Evolutionary conservation across 768 basidiomycete genomes (phyloP).

Genomic region (Leccinum barrowsii): DNA sequence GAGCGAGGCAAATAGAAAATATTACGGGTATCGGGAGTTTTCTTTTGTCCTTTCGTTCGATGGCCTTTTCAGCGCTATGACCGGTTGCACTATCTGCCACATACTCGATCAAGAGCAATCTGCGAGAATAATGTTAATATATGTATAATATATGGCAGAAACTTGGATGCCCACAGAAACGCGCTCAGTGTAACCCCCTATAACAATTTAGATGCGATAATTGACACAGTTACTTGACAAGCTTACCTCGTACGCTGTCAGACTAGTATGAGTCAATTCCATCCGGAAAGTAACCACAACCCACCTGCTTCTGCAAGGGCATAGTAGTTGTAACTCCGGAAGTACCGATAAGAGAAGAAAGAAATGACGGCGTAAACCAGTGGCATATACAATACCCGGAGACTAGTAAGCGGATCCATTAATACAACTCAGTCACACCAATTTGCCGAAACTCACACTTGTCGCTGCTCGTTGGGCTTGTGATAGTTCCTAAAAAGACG

Average conservation of each 20-base stretch:
- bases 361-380: constrained; percentile 78
- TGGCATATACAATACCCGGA: constrained; percentile 85
- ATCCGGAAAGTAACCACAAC: constrained; percentile 18
- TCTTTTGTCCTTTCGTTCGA: constrained; percentile 77
- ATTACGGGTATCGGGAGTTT: constrained; percentile 66
- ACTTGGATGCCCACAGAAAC: constrained; percentile 55
- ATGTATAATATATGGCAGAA: neutral
- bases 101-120: constrained; percentile 79
- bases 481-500: constrained; percentile 58
- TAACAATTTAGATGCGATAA: constrained; percentile 16
- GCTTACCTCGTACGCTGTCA: constrained; percentile 64
- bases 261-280: constrained; percentile 23
- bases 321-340: constrained; percentile 71
- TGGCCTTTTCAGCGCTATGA: constrained; percentile 61
- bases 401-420: constrained; percentile 33
- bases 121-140: constrained; percentile 25
- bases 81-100: constrained; percentile 68
- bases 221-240: neutral
- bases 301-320: constrained; percentile 47
- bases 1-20: constrained; percentile 8
- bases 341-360: constrained; percentile 84
- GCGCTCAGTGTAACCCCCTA: constrained; percentile 82
- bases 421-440: neutral
- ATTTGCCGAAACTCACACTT: constrained; percentile 51
- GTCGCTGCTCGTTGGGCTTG: constrained; percentile 69